Base-by-base conservation (phyloP, 768 basidiomycete genomes). In the Sistotremastrum niveocremeum region DNA sequence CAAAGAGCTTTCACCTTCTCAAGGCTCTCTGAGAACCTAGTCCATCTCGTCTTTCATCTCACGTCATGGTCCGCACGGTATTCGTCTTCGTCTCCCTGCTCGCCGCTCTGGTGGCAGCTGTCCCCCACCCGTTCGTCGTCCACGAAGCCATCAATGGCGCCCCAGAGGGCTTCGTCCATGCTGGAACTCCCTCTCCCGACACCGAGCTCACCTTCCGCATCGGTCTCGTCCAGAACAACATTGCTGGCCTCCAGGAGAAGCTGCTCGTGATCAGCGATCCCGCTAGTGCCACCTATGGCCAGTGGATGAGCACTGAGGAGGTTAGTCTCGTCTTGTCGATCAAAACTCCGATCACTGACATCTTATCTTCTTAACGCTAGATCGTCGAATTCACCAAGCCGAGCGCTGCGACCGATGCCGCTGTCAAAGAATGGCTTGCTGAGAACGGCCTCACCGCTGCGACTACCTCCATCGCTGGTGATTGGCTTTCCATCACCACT, bases 251-350 rank as follows among this genome's bases (percentile, higher is more conserved):
- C 32, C 41, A 53, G 36, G 44, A 48, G 28, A 43, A 34, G 41
- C 47, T 53, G 6, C 36, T 42, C 35, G 47, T 37, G 20, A 40
- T 48, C 50, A 49, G 47, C 30, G 39, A 44, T n/a, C 48, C 48
- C 11, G 48, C 37, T 7, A 49, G 48, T 37, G 4, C 30, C 12
- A 50, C 48, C 37, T 65, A 62, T 48, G 55, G 62, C 11, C 51
- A 64, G 41, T 58, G 62, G 47, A 55, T 66, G 30, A 59, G 54
- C 37, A 63, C 60, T 51, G 59, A 56, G 30, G 55, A 63, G 55
- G 64, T 65, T 31, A 7, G 39, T 49, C 11, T 20, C 35, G 20
- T 20, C 20, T 20, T 20, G 20, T 20, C 20, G 41, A 31, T 33
- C 30, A 11, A 9, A 9, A 9, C 10, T 11, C 11, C 11, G 34